Percentiles rank a stretch among this genome's conserved stretches.
Conservation (phyloP, 2,329 filamentous ascomycete genomes). For the Emergomyces pasteurianus region DNA sequence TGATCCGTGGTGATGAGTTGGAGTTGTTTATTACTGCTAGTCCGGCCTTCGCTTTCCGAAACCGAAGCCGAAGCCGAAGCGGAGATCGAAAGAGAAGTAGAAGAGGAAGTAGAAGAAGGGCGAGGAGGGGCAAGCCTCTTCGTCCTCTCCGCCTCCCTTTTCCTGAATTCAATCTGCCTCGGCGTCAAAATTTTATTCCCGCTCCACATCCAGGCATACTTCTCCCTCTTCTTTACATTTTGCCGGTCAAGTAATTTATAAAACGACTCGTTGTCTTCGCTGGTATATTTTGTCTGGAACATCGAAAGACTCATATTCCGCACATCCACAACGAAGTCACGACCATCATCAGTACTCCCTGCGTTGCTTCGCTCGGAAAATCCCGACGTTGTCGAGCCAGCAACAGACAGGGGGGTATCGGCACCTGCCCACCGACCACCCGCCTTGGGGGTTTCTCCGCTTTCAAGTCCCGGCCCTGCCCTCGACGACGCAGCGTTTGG, state of each 20-base stretch:
- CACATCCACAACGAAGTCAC: conserved; percentile 44
- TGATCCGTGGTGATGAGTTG: conserved; percentile 47
- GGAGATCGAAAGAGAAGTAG: neutral
- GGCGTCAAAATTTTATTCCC: conserved; percentile 67
- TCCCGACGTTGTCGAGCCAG: conserved; percentile 26
- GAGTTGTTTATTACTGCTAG: conserved; percentile 30
- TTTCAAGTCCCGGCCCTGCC: conserved; percentile 6
- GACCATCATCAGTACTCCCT: conserved; percentile 24
- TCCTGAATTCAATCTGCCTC: conserved; percentile 46
- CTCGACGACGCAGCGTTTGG: neutral
- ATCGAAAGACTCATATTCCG: conserved; percentile 65
- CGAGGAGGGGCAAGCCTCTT: conserved; percentile 43
- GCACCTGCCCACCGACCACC: conserved; percentile 40
- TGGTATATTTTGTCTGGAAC: conserved; percentile 90
- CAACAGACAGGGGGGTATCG: conserved; percentile 56
- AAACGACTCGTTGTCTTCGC: conserved; percentile 96
- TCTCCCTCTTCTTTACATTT: conserved; percentile 71
- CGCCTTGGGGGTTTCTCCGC: conserved; percentile 48
- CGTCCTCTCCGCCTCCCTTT: conserved; percentile 57
- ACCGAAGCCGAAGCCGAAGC: neutral
- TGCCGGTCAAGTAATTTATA: conserved; percentile 84
- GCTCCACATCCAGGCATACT: conserved; percentile 79
- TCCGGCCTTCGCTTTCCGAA: neutral
- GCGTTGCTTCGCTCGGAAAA: conserved; percentile 24
- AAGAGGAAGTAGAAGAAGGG: conserved; percentile 19